These are phyloP conservation scores for Rosa multiflora DNA, from an alignment of 306 rosid genomes.

Conservation along the genomic window DNA sequence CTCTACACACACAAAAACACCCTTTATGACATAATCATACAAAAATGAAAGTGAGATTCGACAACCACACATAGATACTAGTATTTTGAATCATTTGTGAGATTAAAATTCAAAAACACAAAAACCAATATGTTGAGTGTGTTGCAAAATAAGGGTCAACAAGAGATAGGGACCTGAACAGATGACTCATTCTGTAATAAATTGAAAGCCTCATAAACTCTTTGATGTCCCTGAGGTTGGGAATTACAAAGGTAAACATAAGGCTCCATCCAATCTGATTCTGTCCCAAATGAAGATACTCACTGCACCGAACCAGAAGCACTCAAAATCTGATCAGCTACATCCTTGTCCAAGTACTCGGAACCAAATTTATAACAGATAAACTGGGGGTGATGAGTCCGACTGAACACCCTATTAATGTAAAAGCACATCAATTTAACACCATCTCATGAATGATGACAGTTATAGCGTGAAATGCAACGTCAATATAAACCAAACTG, in stretches of 20 bases:
- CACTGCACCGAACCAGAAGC: constrained; percentile 24
- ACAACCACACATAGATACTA: background rate
- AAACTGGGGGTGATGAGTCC: constrained; percentile 24
- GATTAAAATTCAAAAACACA: background rate
- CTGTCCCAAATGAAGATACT: constrained; percentile 42
- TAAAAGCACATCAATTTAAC: constrained; percentile 16
- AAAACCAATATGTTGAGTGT: background rate
- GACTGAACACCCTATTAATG: no score
- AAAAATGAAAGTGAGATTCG: background rate
- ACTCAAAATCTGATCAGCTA: constrained; percentile 19
- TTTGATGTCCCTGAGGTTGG: constrained; percentile 16
- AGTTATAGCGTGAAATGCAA: background rate
- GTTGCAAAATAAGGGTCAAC: background rate
- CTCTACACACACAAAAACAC: constrained; percentile 39
- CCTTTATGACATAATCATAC: background rate
- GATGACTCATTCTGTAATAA: constrained; percentile 66
- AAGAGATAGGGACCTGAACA: constrained; percentile 53
- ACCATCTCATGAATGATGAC: background rate
- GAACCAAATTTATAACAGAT: constrained; percentile 36
- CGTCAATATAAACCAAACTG: background rate
- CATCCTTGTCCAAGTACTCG: constrained; percentile 25
- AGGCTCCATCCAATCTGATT: constrained; percentile 66
- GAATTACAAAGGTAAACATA: constrained; percentile 37
- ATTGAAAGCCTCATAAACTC: constrained; percentile 47
- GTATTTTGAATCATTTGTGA: background rate